phyloP scores from a whole-genome alignment of 2,329 filamentous ascomycete genomes.

The Metarhizium robertsii region DNA sequence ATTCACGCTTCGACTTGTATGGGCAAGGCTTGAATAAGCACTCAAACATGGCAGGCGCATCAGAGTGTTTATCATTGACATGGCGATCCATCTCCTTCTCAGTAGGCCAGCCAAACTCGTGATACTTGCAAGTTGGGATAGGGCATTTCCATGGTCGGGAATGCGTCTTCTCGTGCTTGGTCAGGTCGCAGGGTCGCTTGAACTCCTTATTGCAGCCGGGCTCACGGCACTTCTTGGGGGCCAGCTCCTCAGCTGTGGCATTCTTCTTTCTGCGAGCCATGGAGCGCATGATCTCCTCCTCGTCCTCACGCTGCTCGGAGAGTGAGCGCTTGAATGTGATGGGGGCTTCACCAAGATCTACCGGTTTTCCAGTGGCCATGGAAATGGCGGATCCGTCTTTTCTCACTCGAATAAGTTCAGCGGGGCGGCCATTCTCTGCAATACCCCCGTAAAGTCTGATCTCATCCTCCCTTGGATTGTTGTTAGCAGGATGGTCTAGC shows the following conservation, averaged over 20 bases:
- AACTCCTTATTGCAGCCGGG: conserved; percentile 81
- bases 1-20: conserved; percentile 92
- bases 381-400: conserved; percentile 74
- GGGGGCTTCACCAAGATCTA: conserved; percentile 45
- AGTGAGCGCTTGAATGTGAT: conserved; percentile 55
- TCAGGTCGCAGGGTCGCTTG: conserved; percentile 92
- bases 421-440: conserved; percentile 70
- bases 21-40: conserved; percentile 78
- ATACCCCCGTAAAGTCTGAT: conserved; percentile 76
- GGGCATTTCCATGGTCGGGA: conserved; percentile 93
- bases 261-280: conserved; percentile 97
- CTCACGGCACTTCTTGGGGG: conserved; percentile 68
- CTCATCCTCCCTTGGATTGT: conserved; percentile 43
- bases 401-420: conserved; percentile 74
- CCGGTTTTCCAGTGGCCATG: conserved; percentile 58
- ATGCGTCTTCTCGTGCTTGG: conserved; percentile 97
- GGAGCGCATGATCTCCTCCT: conserved; percentile 76
- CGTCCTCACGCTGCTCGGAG: conserved; percentile 63
- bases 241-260: conserved; percentile 72
- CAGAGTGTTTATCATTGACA: conserved; percentile 90
- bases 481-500: conserved; percentile 20
- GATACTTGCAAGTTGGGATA: conserved; percentile 76
- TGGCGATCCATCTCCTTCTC: conserved; percentile 97
- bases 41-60: conserved; percentile 68
- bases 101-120: conserved; percentile 84